phyloP scores from a whole-genome alignment of 768 basidiomycete genomes.

The Pleurotus djamor region DNA sequence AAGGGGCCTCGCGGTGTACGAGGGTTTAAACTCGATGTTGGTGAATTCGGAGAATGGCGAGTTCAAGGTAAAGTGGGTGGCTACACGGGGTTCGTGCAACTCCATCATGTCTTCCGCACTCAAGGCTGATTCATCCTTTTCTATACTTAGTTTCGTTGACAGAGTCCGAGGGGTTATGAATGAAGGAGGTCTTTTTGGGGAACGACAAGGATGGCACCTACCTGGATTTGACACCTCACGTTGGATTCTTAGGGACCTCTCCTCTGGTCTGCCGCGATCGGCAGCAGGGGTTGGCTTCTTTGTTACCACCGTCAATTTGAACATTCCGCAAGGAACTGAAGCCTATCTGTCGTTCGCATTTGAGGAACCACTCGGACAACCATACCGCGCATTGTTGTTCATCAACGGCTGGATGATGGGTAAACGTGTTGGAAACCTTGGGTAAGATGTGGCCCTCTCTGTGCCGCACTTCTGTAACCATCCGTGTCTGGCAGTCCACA shows the following conservation, averaged over 20 bases:
- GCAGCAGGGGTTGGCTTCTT: conserved; percentile 81
- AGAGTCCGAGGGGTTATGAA: conserved; percentile 69
- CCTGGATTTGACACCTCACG: conserved; percentile 63
- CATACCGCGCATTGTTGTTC: conserved; percentile 72
- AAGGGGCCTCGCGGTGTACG: conserved; percentile 80
- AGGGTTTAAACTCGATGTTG: conserved; percentile 65
- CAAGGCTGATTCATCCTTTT: not conserved
- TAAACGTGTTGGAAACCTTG: conserved; percentile 70
- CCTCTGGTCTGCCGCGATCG: conserved; percentile 53
- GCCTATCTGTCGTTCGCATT: conserved; percentile 73
- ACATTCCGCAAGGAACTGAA: conserved; percentile 62
- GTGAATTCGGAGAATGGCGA: conserved; percentile 62
- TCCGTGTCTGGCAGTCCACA: conserved; percentile 52
- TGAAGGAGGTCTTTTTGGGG: conserved; percentile 68
- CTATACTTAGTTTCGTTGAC: conserved; percentile 62
- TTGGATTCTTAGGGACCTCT: conserved; percentile 58
- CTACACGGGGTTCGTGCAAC: conserved; percentile 46
- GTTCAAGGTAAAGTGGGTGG: conserved; percentile 80
- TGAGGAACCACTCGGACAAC: conserved; percentile 51
- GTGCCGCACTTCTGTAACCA: too few relatives aligned
- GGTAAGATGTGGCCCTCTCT: conserved; percentile 29
- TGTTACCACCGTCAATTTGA: conserved; percentile 66
- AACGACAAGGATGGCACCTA: conserved; percentile 73
- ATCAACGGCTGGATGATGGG: conserved; percentile 94
- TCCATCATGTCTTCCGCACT: not conserved